These are phyloP conservation scores for Sporothrix humicola DNA, from an alignment of 2,329 filamentous ascomycete genomes.

Conservation along the genomic window DNA sequence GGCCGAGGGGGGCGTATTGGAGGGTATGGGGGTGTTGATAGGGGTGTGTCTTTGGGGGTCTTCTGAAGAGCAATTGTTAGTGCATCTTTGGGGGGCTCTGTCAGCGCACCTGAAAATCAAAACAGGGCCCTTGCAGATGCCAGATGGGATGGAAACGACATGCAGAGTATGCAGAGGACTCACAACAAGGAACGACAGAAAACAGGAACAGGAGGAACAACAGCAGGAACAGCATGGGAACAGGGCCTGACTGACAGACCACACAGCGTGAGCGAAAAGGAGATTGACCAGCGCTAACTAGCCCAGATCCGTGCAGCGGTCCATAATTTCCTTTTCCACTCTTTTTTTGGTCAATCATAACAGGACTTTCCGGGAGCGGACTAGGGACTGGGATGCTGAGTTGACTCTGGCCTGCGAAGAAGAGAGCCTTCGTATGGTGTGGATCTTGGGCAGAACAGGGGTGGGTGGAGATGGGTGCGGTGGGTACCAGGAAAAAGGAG, in stretches of 20 bases:
- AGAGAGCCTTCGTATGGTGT: slow-evolving; percentile 32
- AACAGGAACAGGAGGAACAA: slow-evolving; percentile 1
- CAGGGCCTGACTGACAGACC: slow-evolving; percentile 18
- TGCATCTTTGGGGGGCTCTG: neutral
- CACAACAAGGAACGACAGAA: slow-evolving; percentile 11
- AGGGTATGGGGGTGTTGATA: neutral
- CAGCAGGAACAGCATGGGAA: slow-evolving; percentile 4
- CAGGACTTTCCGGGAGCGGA: slow-evolving; percentile 30
- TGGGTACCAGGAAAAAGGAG: slow-evolving; percentile 26
- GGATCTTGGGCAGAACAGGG: slow-evolving; percentile 26
- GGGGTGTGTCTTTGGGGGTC: neutral
- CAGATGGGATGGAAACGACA: slow-evolving; percentile 34
- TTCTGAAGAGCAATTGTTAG: neutral
- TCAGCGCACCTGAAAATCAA: slow-evolving; percentile 22
- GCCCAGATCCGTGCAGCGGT: slow-evolving; percentile 36
- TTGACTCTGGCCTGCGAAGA: neutral
- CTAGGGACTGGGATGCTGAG: slow-evolving; percentile 23
- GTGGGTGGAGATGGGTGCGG: slow-evolving; percentile 7
- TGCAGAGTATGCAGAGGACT: neutral
- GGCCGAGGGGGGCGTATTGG: slow-evolving; percentile 1
- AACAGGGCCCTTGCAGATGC: slow-evolving; percentile 28
- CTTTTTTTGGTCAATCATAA: slow-evolving; percentile 31
- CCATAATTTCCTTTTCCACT: slow-evolving; percentile 33
- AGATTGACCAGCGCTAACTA: slow-evolving; percentile 37
- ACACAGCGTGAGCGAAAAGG: slow-evolving; percentile 32